A percentile compares a stretch with the other conserved stretches of the same genome.
These are phyloP conservation scores for Mycena maculata DNA, from an alignment of 768 basidiomycete species.

Conservation along the genomic window DNA sequence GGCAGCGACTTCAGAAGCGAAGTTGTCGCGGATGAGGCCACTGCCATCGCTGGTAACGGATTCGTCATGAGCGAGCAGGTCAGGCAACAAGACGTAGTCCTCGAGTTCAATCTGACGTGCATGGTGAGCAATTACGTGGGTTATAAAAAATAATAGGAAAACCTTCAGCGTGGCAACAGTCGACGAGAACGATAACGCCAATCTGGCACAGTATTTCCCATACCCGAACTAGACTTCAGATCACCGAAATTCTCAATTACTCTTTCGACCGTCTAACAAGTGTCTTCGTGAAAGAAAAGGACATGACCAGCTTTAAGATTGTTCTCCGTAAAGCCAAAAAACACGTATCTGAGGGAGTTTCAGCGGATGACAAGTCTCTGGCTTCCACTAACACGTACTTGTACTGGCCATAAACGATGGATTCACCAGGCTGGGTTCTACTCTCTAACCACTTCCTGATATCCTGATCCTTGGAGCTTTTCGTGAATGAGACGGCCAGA, in stretches of 20 bases:
- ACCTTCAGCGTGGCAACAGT: constrained; percentile 34
- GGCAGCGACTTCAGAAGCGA: constrained; percentile 23
- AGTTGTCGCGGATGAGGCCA: constrained; percentile 37
- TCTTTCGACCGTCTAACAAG: constrained; percentile 21
- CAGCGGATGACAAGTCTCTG: background rate
- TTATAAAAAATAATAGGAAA: background rate
- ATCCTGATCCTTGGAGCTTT: background rate
- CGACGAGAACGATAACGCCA: constrained; percentile 40
- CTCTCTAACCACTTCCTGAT: constrained; percentile 27
- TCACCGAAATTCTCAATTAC: constrained; percentile 36
- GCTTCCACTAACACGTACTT: constrained; percentile 20
- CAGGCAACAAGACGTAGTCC: constrained; percentile 21
- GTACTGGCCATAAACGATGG: background rate
- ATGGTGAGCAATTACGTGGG: background rate
- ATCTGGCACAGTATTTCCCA: constrained; percentile 39
- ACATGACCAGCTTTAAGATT: constrained; percentile 33
- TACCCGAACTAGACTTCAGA: constrained; percentile 30
- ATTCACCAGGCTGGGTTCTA: constrained; percentile 10
- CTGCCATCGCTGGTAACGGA: constrained; percentile 39
- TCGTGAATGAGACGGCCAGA: constrained; percentile 25
- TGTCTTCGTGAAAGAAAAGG: constrained; percentile 34
- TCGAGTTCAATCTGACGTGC: constrained; percentile 28
- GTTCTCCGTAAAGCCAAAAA: constrained; percentile 35
- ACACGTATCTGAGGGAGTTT: constrained; percentile 27
- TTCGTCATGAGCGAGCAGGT: constrained; percentile 34